Evolutionary conservation across 1,284 basidiomycete species (phyloP), one percentile per base, ranked within the genome.

Genomic region (Cryptococcus sp.): DNA sequence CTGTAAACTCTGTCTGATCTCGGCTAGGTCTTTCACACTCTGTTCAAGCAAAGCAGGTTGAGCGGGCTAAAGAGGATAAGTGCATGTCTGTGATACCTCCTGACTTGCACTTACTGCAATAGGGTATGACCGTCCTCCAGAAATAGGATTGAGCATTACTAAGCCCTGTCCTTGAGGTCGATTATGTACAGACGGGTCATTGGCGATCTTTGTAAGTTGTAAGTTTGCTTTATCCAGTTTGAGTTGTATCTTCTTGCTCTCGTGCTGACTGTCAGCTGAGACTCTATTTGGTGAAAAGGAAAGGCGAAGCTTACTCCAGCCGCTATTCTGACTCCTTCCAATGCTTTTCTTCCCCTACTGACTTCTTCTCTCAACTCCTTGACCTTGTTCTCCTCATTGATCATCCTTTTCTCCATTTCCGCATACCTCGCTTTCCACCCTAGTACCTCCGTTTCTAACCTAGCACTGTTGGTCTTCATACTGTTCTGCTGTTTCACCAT

Each of bases 211-310:
- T 30, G 81, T 78, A 84, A 89, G 88, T 60, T 85, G 85, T 42
- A 88, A 87, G n/a, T 83, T 66, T 63, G 89, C 84, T 33, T 85
- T 83, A 64, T 92, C 90, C 34, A 87, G 76, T 53, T 92, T 89
- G 62, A 86, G 85, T 65, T 95, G 90, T 3, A 65, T 57, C 53
- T 76, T 89, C 80, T 87, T 90, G 34, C 88, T 73, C 66, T 93
- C 90, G 38, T 83, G 81, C 66, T 85, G 49, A 5, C 11, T 44
- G 41, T 62, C 33, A 55, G 48, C 52, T 33, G 6, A 42, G n/a
- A 46, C 8, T 33, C 23, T 23, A 31, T 14, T 5, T 23, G n/a
- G 4, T 2, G 3, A 32, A 31, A 10, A 38, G 37, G n/a, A 46
- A 11, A 46, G 8, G 11, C 10, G 8, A 10, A 10, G 61, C 73